phyloP scores from a whole-genome alignment of 2,329 filamentous ascomycete species.

The Talaromyces sp. region DNA sequence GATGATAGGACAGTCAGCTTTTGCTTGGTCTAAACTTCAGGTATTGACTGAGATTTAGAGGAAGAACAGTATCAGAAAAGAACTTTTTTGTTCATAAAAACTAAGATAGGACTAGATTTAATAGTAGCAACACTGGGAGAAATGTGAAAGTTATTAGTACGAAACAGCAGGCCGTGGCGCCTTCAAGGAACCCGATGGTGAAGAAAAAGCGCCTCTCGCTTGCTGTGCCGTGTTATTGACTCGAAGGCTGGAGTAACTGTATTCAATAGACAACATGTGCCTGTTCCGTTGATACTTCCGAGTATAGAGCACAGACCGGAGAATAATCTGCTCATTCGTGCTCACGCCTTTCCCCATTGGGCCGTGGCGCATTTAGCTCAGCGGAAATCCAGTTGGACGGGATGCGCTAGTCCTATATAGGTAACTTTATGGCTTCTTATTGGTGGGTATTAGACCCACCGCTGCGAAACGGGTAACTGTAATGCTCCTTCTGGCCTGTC shows the following conservation, averaged over 20 bases:
- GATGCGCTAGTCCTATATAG: background rate
- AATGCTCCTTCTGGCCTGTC: background rate
- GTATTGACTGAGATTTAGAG: background rate
- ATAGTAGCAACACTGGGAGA: background rate
- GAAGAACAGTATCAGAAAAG: background rate
- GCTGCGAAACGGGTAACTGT: background rate
- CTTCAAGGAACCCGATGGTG: background rate
- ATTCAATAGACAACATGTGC: background rate
- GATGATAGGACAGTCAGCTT: background rate
- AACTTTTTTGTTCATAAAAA: background rate
- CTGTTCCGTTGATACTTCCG: background rate
- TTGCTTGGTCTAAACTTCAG: background rate
- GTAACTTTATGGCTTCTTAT: no score
- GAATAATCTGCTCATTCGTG: constrained; percentile 26
- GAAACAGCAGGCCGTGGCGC: background rate
- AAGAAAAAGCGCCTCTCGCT: background rate
- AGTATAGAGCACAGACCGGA: background rate
- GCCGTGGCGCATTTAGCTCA: background rate
- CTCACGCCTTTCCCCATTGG: constrained; percentile 14
- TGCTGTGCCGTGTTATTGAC: background rate
- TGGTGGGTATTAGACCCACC: background rate
- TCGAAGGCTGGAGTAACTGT: background rate
- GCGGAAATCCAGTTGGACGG: background rate
- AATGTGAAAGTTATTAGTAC: background rate
- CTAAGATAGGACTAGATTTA: background rate